Evolutionary conservation across 2,329 filamentous ascomycete species (phyloP).

Genomic region (Ophiostoma australiae): DNA sequence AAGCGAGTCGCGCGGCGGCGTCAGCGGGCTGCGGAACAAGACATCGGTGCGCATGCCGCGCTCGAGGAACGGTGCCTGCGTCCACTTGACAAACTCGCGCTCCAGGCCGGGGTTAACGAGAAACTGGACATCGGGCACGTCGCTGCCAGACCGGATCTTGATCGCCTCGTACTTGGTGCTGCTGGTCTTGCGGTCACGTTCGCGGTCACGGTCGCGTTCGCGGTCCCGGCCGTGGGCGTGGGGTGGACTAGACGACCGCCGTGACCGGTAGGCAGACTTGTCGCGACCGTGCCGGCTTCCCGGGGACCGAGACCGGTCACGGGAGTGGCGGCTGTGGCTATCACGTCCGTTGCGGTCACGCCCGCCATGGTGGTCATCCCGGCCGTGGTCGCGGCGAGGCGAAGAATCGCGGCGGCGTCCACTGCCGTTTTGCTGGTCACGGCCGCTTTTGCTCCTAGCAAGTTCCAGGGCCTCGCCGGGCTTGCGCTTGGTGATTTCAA

Average conservation of each 20-base stretch:
- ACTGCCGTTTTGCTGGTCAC: neutral
- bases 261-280: slow-evolving; percentile 45
- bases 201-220: neutral
- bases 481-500: slow-evolving; percentile 48
- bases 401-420: slow-evolving; percentile 44
- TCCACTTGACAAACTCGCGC: slow-evolving; percentile 75
- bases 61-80: slow-evolving; percentile 68
- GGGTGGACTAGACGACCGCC: slow-evolving; percentile 64
- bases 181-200: slow-evolving; percentile 36
- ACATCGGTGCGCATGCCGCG: slow-evolving; percentile 71
- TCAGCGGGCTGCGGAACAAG: slow-evolving; percentile 69
- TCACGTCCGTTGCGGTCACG: slow-evolving; percentile 41
- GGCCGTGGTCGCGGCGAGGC: slow-evolving; percentile 40
- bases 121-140: slow-evolving; percentile 86
- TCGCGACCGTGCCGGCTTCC: slow-evolving; percentile 42
- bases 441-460: neutral
- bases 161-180: slow-evolving; percentile 24
- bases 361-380: slow-evolving; percentile 14
- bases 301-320: slow-evolving; percentile 67
- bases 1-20: slow-evolving; percentile 68
- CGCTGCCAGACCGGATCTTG: slow-evolving; percentile 56
- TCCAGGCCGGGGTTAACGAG: slow-evolving; percentile 74
- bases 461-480: neutral
- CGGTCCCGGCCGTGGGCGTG: neutral
- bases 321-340: slow-evolving; percentile 37